These are phyloP conservation scores for Exophiala spinifera DNA, from an alignment of 2,329 filamentous ascomycete genomes.

Conservation along the genomic window DNA sequence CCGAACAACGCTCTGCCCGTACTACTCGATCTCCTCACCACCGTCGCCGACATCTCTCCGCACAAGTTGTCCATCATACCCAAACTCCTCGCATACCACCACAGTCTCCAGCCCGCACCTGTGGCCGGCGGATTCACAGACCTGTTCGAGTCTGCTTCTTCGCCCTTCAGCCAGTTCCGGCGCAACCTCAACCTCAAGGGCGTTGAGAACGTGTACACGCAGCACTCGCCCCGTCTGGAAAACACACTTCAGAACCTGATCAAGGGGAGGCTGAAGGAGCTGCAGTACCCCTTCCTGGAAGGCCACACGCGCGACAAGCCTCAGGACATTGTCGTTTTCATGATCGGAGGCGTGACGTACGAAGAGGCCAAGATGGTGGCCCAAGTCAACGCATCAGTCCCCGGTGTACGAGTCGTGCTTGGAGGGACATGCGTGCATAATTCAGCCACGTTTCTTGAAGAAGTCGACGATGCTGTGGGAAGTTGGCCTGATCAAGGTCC, in stretches of 20 bases:
- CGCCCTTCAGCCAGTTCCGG: constrained; percentile 90
- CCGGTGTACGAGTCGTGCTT: constrained; percentile 82
- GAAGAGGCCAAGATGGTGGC: constrained; percentile 96
- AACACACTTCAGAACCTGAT: constrained; percentile 86
- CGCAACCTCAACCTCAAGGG: constrained; percentile 70
- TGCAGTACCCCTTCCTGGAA: constrained; percentile 91
- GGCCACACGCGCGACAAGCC: constrained; percentile 89
- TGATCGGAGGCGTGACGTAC: constrained; percentile 89
- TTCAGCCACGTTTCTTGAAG: constrained; percentile 80
- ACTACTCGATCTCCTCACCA: constrained; percentile 79
- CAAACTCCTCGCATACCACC: constrained; percentile 80
- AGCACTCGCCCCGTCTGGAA: constrained; percentile 87
- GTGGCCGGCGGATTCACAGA: constrained; percentile 79
- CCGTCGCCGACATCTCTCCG: constrained; percentile 75
- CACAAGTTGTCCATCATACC: constrained; percentile 75
- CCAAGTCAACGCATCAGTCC: constrained; percentile 87
- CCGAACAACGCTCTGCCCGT: constrained; percentile 79
- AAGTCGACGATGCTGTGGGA: constrained; percentile 83
- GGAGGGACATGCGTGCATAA: constrained; percentile 89
- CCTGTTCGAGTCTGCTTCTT: constrained; percentile 77
- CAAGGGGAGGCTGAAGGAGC: constrained; percentile 81
- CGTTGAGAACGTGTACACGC: constrained; percentile 98
- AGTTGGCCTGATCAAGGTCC: constrained; percentile 73
- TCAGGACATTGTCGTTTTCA: constrained; percentile 93
- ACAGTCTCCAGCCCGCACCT: constrained; percentile 76